Base-by-base conservation (phyloP, 2,329 filamentous ascomycete species). In the Diaporthe sp. region DNA sequence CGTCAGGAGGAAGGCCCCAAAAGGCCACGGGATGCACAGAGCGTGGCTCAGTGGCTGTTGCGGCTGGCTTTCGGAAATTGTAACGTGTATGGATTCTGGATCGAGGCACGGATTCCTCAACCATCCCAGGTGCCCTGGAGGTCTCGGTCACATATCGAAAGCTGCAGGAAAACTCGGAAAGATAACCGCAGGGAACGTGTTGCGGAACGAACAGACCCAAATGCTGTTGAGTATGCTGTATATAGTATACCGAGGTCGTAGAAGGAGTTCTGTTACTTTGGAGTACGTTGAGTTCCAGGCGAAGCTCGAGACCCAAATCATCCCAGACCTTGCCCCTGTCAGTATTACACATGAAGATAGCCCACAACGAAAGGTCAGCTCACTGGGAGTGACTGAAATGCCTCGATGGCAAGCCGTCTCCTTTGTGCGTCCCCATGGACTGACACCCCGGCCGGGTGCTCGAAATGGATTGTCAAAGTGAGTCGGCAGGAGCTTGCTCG, bases 401-500 rank as follows among this genome's bases (percentile, higher is more conserved):
- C 70, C 10, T 51, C 37, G 39, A 71, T 34, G 2, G 63, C 42
- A 13, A 60, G 47, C 17, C 67, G 39, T 22, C 37, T 55, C 28
- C 58, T 31, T 25, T 53, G n/a, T n/a, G 13, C 25, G 5, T 60
- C 28, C 17, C 37, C 63, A 13, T 65, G 55, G 10, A 53, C 12
- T 15, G 31, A 44, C 13, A 28, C 37, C 2, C 60, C 57, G 37
- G 49, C 12, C 13, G 47, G 47, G n/a, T 37, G 49, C 20, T 61
- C 55, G 31, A 77, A 73, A 25, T 47, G 34, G 47, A 73, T 31
- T 34, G 20, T 63, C 17, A 75, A 28, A 7, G 63, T 37, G 49
- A 77, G 53, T 4, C 67, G 61, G 42, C 75, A 77, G 31, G 73
- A 73, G n/a, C 72, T 53, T 17, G 73, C 73, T 57, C 73, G 68